Evolutionary conservation across 495 filamentous ascomycete species (phyloP).

Genomic region (Neurospora sp.): DNA sequence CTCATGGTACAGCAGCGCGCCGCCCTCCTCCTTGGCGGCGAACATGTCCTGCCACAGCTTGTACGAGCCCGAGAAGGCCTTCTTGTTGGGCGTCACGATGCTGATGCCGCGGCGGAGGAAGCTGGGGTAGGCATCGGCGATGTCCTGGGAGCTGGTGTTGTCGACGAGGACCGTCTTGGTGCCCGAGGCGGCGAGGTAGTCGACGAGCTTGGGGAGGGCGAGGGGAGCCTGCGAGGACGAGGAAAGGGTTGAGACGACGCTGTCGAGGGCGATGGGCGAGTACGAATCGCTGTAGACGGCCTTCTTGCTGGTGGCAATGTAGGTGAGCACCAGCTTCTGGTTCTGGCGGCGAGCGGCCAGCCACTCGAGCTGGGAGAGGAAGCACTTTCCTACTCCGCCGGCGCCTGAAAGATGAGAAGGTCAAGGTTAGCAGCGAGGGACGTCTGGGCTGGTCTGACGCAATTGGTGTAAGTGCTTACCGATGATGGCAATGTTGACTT

Average conservation of each 20-base stretch:
- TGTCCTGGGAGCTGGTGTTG: conserved; percentile 77
- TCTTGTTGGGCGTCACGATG: conserved; percentile 95
- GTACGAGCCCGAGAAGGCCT: conserved; percentile 74
- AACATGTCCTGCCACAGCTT: conserved; percentile 78
- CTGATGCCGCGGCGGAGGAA: conserved; percentile 72
- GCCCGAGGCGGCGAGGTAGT: conserved; percentile 60
- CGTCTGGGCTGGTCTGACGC: neutral
- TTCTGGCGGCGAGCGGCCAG: conserved; percentile 45
- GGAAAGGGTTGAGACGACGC: conserved; percentile 45
- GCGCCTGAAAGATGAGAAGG: conserved; percentile 47
- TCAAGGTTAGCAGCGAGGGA: neutral
- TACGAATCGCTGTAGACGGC: conserved; percentile 56
- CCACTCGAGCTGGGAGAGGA: conserved; percentile 66
- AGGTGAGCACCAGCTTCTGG: conserved; percentile 57
- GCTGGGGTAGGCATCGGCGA: conserved; percentile 68
- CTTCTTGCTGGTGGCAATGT: conserved; percentile 73
- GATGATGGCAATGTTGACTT: conserved; percentile 25
- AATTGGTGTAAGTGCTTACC: conserved; percentile 9
- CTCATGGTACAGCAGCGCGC: conserved; percentile 84
- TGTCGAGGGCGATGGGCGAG: conserved; percentile 43
- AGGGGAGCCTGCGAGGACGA: conserved; percentile 47
- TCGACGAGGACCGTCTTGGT: conserved; percentile 74
- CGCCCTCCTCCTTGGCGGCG: conserved; percentile 45
- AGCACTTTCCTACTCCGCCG: conserved; percentile 85
- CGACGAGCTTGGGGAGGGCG: conserved; percentile 53